A percentile compares a stretch with the other conserved stretches of the same genome.
Evolutionary conservation across 164 flowering plant genomes (phyloP).

Genomic region (Amborella trichopoda): DNA sequence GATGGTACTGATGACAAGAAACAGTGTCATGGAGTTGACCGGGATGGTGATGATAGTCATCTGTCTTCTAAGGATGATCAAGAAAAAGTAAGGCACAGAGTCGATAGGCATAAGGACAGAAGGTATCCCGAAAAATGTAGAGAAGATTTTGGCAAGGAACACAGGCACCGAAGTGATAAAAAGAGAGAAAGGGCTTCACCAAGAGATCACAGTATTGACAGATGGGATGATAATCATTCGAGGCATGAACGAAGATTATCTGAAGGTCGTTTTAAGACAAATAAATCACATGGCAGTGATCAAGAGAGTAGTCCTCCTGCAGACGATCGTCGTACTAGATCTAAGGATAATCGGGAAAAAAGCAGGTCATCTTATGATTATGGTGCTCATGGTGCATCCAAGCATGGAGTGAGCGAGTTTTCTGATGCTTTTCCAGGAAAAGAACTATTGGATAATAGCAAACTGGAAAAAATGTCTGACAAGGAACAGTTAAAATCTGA

Average conservation of each 20-base stretch:
- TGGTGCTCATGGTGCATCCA: conserved; percentile 27
- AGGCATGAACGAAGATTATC: conserved; percentile 33
- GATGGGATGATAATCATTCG: conserved; percentile 28
- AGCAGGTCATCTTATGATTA: conserved; percentile 31
- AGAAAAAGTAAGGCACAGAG: no score
- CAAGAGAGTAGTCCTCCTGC: conserved; percentile 26
- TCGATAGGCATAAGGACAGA: conserved; percentile 20
- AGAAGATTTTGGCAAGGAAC: conserved; percentile 23
- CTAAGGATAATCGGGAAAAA: conserved; percentile 31
- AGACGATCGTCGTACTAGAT: conserved; percentile 28
- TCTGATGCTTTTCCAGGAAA: no score
- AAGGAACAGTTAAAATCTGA: no score
- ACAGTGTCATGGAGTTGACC: no score
- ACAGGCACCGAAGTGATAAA: conserved; percentile 30
- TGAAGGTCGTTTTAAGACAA: conserved; percentile 29
- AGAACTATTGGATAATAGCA: no score
- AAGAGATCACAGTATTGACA: conserved; percentile 26
- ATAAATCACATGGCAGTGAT: conserved; percentile 20
- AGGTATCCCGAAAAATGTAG: conserved; percentile 17
- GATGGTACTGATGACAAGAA: no score
- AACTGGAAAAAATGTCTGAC: no score
- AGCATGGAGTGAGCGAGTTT: conserved; percentile 24
- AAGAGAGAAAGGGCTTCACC: conserved; percentile 25
- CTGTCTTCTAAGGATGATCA: no score
- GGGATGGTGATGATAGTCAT: no score